Percentiles rank a stretch among this genome's conserved stretches.
Conservation (phyloP, 2,329 filamentous ascomycete genomes). For the Botryosphaeria agaves region DNA sequence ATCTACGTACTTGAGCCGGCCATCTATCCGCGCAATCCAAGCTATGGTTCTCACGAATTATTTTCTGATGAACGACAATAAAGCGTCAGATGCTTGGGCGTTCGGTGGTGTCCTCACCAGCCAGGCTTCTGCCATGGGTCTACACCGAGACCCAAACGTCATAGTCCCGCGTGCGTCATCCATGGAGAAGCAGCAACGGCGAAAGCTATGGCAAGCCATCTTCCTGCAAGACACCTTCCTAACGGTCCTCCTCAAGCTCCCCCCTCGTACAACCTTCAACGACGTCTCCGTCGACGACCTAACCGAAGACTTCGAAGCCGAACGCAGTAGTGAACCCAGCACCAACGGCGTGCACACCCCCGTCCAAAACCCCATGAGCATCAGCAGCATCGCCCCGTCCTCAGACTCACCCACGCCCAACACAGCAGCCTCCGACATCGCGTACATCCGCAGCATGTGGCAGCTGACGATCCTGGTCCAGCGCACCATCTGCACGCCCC, state of each 20-base stretch:
- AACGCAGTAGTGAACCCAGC: conserved; percentile 13
- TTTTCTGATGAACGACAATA: conserved; percentile 75
- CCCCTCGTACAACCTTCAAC: conserved; percentile 61
- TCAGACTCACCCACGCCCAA: conserved; percentile 17
- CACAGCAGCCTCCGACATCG: conserved; percentile 15
- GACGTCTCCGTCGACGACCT: conserved; percentile 63
- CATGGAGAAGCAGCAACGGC: conserved; percentile 61
- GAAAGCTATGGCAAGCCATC: conserved; percentile 71
- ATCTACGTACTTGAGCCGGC: conserved; percentile 59
- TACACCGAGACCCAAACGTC: conserved; percentile 65
- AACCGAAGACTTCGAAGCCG: conserved; percentile 42
- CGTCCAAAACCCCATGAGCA: conserved; percentile 33
- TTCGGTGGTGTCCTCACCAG: conserved; percentile 63
- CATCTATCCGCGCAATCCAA: conserved; percentile 55
- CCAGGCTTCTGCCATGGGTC: conserved; percentile 65
- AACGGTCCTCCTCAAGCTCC: conserved; percentile 59
- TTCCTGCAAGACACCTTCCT: conserved; percentile 68
- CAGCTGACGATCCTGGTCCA: conserved; percentile 63
- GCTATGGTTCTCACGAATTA: conserved; percentile 72
- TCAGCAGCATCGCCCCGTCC: conserved; percentile 27
- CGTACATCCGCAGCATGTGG: conserved; percentile 61
- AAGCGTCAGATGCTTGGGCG: conserved; percentile 67
- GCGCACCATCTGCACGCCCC: conserved; percentile 56
- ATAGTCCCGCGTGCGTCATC: conserved; percentile 45
- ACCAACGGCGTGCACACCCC: conserved; percentile 24